phyloP scores from a whole-genome alignment of 306 rosid species.

The Pyrus communis region DNA sequence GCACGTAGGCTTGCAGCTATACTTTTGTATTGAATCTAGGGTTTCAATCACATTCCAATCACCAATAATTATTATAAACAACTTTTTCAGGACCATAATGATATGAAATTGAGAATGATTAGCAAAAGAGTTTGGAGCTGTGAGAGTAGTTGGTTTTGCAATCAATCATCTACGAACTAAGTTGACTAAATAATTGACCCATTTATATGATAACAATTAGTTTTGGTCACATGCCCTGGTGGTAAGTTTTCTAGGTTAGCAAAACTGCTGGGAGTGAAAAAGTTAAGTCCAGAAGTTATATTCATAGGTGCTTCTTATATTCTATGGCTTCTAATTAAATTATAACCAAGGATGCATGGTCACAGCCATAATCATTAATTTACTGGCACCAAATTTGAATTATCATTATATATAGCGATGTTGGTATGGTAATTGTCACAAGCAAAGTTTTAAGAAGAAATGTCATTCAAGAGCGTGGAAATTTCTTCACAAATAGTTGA shows the following conservation, averaged over 20 bases:
- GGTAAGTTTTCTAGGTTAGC: neutral
- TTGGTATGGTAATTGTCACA: neutral
- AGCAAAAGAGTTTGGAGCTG: constrained; percentile 2
- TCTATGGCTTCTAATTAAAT: neutral
- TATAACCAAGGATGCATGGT: neutral
- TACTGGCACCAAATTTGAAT: neutral
- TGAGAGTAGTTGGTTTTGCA: constrained; percentile 6
- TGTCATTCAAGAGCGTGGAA: neutral
- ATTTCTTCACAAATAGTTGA: neutral
- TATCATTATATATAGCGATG: neutral
- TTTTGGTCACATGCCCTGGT: neutral
- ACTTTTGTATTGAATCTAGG: neutral
- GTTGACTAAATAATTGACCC: neutral
- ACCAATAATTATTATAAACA: neutral
- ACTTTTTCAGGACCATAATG: neutral
- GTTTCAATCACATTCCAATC: neutral
- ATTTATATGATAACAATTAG: neutral
- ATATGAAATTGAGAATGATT: neutral
- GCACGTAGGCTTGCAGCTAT: neutral
- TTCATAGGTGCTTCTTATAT: neutral
- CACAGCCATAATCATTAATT: neutral
- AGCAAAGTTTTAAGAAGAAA: neutral
- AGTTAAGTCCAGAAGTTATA: neutral
- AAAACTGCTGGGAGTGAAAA: neutral
- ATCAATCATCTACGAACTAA: neutral